A percentile compares a stretch with the other conserved stretches of the same genome.
Conservation (phyloP, 345 rosid genomes). For the Boechera retrofracta region DNA sequence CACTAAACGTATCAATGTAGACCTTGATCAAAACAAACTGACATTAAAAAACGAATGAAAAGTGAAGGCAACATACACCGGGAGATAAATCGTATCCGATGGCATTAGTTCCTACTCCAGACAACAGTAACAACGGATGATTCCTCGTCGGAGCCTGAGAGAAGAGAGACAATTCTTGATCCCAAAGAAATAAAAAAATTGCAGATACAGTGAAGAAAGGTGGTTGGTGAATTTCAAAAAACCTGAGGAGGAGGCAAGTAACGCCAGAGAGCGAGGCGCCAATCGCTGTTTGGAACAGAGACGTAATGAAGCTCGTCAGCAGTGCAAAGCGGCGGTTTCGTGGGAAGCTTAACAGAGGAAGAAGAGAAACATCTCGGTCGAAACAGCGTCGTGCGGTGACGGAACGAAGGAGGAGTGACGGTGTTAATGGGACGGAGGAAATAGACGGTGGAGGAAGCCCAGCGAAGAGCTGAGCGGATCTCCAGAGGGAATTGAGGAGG, state of each 20-base stretch:
- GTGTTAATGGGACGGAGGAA: slow-evolving; percentile 23
- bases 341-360: slow-evolving; percentile 41
- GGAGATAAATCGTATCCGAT: slow-evolving; percentile 95
- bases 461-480: slow-evolving; percentile 56
- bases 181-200: neutral
- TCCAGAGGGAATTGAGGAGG: slow-evolving; percentile 53
- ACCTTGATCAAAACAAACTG: neutral
- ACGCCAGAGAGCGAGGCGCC: slow-evolving; percentile 98
- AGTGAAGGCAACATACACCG: slow-evolving; percentile 49
- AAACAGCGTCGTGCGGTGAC: slow-evolving; percentile 25
- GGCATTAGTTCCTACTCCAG: slow-evolving; percentile 97
- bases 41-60: neutral
- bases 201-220: slow-evolving; percentile 21
- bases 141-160: slow-evolving; percentile 75
- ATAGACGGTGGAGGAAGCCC: slow-evolving; percentile 51
- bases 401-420: slow-evolving; percentile 30
- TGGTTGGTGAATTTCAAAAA: slow-evolving; percentile 6
- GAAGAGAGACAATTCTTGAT: neutral
- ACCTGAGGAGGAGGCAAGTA: slow-evolving; percentile 64
- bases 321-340: slow-evolving; percentile 80
- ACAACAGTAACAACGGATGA: slow-evolving; percentile 85
- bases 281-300: slow-evolving; percentile 63
- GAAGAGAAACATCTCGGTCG: slow-evolving; percentile 46
- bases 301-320: slow-evolving; percentile 98
- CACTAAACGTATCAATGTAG: slow-evolving; percentile 2